phyloP scores from a whole-genome alignment of 2,329 filamentous ascomycete genomes.

The Diaporthe humulicola region DNA sequence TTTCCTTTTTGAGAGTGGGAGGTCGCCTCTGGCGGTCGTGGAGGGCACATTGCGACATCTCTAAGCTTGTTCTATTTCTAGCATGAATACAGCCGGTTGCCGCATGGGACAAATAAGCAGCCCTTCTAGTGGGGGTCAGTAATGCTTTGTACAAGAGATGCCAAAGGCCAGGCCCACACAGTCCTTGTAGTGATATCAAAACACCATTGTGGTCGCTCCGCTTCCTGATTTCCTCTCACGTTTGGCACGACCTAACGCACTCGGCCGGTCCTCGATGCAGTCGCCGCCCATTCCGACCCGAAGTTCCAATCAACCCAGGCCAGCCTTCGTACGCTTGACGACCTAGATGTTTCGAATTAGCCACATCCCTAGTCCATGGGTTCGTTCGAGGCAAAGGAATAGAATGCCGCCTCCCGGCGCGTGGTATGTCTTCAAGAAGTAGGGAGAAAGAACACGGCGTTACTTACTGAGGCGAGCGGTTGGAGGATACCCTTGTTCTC shows the following conservation, averaged over 20 bases:
- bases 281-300: not conserved
- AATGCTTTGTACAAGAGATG: not conserved
- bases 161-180: not conserved
- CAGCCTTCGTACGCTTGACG: constrained; percentile 88
- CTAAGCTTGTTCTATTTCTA: constrained; percentile 9
- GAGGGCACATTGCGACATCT: not conserved
- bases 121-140: not conserved
- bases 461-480: constrained; percentile 68
- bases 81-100: not conserved
- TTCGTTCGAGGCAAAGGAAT: not conserved
- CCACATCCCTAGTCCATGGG: not conserved
- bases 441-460: not conserved
- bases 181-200: not conserved
- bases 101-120: not conserved
- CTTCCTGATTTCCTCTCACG: not conserved
- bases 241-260: not conserved
- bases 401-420: no score
- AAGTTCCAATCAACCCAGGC: constrained; percentile 71
- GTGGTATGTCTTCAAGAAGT: no score
- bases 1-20: not conserved
- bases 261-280: not conserved
- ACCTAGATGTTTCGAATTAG: constrained; percentile 68
- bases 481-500: constrained; percentile 92
- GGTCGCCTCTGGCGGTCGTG: not conserved
- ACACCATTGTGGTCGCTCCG: not conserved